Base-by-base conservation (phyloP, 1,284 basidiomycete genomes). In the Puccinia triticina region DNA sequence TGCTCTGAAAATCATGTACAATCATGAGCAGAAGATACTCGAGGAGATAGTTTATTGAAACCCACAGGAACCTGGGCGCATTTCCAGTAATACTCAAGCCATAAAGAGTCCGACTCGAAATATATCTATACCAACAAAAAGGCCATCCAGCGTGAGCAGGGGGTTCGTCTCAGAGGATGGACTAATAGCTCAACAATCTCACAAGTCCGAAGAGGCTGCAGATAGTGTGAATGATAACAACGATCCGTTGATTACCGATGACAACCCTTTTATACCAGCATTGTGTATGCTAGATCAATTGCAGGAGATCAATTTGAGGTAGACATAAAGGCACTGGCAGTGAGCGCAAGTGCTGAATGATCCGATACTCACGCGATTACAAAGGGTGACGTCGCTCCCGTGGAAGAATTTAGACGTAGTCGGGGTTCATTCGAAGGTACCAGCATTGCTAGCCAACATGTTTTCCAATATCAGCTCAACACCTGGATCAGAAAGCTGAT, bases 151-250 rank as follows among this genome's bases (percentile, higher is more conserved):
- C 8, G 18, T 48, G 37, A 18, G n/a, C 55, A 57, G n/a, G n/a
- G 21, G 1, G 0, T 16, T 34, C n/a, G 8, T 69, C 66, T 69
- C 23, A 37, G 43, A 37, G 11, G 11, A 48, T 37, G 23, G 29
- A 29, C 8, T 8, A 43, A 73, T 50, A 73, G 21, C 26, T 32
- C 21, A 12, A 37, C 16, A 23, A 26, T 37, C 81, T 69, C 48
- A 82, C 81, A 82, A 69, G 55, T 82, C 74, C 23, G 81, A 82
- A 40, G 81, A 82, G 32, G 81, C 81, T 71, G 81, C 81, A 29
- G 81, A 82, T 29, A 73, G 59, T 46, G 81, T 73, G 53, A 66
- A 73, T 46, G 71, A 76, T n/a, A 82, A 34, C 18, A 82, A 67
- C 8, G 48, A 69, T 0, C 46, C 81, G 32, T 82, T 82, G 14